phyloP scores from a whole-genome alignment of 148 eudicot genomes.

The Cornus suecica region DNA sequence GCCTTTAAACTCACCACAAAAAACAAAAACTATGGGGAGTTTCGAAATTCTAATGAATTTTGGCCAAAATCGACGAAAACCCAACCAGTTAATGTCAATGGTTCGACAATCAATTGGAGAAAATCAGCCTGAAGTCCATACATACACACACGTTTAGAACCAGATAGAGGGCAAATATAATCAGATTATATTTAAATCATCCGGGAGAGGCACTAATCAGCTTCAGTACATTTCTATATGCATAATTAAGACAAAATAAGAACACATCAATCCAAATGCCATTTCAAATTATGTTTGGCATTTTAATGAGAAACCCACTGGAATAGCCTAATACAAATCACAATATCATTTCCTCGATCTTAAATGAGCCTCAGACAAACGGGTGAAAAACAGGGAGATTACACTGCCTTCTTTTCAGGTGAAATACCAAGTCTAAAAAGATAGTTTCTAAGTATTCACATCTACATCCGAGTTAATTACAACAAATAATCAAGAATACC shows the following conservation, averaged over 20 bases:
- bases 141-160: background rate
- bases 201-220: background rate
- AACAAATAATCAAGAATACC: background rate
- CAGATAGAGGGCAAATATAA: background rate
- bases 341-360: too few relatives aligned
- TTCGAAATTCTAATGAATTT: too few relatives aligned
- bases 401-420: background rate
- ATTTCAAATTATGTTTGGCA: background rate
- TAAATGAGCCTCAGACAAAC: too few relatives aligned
- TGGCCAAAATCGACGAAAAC: too few relatives aligned
- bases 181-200: background rate
- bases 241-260: too few relatives aligned
- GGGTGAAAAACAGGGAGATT: background rate
- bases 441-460: background rate
- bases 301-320: background rate
- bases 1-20: too few relatives aligned
- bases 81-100: too few relatives aligned
- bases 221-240: background rate
- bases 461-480: background rate
- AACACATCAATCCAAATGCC: too few relatives aligned
- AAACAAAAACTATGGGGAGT: too few relatives aligned
- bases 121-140: too few relatives aligned
- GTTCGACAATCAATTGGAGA: background rate
- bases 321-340: too few relatives aligned
- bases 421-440: background rate